Percentiles rank a stretch among this genome's conserved stretches.
Conservation (phyloP, 169 alveolate genomes). For the Babesia ovata region DNA sequence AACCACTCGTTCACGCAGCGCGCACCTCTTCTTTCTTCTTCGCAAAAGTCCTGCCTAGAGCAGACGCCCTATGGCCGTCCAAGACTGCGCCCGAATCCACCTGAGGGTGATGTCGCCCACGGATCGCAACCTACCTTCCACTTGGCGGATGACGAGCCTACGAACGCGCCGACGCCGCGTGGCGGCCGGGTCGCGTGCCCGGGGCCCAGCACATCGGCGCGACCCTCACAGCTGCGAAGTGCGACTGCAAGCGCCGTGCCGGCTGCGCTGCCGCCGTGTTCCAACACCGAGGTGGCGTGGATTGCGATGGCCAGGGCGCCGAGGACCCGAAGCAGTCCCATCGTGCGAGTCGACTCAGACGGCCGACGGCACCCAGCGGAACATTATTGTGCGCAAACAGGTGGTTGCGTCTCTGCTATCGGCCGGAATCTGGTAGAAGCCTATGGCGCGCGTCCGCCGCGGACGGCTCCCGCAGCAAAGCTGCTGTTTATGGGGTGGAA, state of each 20-base stretch:
- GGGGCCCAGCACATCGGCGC: conserved; percentile 2
- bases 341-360: conserved; percentile 28
- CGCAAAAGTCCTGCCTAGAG: conserved; percentile 7
- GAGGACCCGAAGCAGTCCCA: conserved; percentile 32
- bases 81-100: neutral
- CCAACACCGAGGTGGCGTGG: conserved; percentile 5
- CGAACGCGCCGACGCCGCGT: conserved; percentile 7
- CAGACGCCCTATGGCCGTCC: conserved; percentile 1
- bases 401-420: neutral
- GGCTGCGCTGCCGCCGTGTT: neutral
- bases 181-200: neutral
- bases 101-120: neutral
- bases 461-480: neutral
- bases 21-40: conserved; percentile 44
- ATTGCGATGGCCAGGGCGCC: conserved; percentile 30
- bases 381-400: conserved; percentile 15
- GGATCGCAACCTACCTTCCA: conserved; percentile 16
- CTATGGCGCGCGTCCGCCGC: neutral
- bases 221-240: conserved; percentile 11
- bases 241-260: conserved; percentile 2
- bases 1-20: conserved; percentile 18
- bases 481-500: conserved; percentile 30
- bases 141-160: conserved; percentile 4
- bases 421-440: neutral
- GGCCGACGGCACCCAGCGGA: conserved; percentile 26